phyloP scores from a whole-genome alignment of 1,139 yeast genomes.

The Yamadazyma kanchanaburiensis region DNA sequence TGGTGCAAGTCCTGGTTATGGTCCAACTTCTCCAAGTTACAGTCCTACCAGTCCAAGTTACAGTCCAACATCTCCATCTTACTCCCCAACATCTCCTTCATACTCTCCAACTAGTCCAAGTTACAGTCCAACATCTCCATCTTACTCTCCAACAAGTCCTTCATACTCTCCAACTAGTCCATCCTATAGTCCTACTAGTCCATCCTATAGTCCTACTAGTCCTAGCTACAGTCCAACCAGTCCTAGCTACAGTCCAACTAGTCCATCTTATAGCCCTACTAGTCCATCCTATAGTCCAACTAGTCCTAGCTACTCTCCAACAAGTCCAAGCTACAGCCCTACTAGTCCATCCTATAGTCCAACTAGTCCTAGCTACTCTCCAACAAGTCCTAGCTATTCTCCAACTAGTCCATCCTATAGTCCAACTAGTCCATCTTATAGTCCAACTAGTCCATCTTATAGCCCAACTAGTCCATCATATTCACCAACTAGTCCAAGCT shows the following conservation, averaged over 20 bases:
- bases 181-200: constrained; percentile 70
- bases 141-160: constrained; percentile 25
- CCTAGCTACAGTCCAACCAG: constrained; percentile 57
- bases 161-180: constrained; percentile 32
- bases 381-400: constrained; percentile 45
- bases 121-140: constrained; percentile 62
- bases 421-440: constrained; percentile 71
- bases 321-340: constrained; percentile 61
- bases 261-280: constrained; percentile 60
- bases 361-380: constrained; percentile 44
- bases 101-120: constrained; percentile 62
- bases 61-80: constrained; percentile 69
- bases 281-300: constrained; percentile 75
- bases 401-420: constrained; percentile 75
- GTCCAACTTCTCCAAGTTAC: constrained; percentile 43
- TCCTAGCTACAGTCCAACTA: constrained; percentile 52
- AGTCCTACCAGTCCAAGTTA: constrained; percentile 64
- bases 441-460: constrained; percentile 70
- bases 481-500: constrained; percentile 67
- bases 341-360: constrained; percentile 61
- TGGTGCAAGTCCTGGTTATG: constrained; percentile 62
- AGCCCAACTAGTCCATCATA: constrained; percentile 73
- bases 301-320: constrained; percentile 67
- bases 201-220: constrained; percentile 69
- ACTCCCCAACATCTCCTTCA: constrained; percentile 46